Base-by-base conservation (phyloP, 768 basidiomycete genomes). In the Suillus americanus region DNA sequence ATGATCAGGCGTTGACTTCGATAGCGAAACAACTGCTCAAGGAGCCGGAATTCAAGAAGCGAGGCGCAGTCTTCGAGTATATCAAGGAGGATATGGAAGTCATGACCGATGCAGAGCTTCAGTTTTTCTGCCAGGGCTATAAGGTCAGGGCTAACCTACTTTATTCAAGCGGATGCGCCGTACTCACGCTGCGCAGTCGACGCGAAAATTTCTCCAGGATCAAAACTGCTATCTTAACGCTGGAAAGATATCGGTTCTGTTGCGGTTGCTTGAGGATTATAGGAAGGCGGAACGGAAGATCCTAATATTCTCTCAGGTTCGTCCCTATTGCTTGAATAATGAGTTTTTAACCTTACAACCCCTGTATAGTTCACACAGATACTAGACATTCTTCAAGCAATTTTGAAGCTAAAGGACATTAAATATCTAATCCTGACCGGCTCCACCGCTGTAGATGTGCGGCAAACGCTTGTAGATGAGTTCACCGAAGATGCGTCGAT, bases 81-180 rank as follows among this genome's bases (percentile, higher is more conserved):
- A 94, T 99, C 60, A 93, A 94, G 73, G 97, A 99, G 75, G 97
- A 99, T 76, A 94, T 99, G 92, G 87, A 92, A 69, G 90, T 97
- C 23, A 99, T 99, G 97, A 97, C 95, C 51, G 97, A 99, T 77
- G 90, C 95, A 9, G 97, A 99, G 78, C 81, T 99, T 41, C 94
- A 97, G 71, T 77, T 86, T 48, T 97, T 96, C 73, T 92, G 91
- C 71, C 83, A 85, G 57, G 86, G 87, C 13, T 97, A 97, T 79
- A 94, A 92, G 85, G 95, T 95, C 20, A 40, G 63, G 28, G 38
- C 18, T 48, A 40, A 61, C 4, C 59, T 38, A 1, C 10, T 62
- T 23, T 35, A 3, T 45, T 23, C n/a, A 37, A 10, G 16, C 23
- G 8, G 40, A 40, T 16, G 16, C 33, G 8, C 25, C n/a, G 2